These are phyloP conservation scores for Selaginella tamariscina DNA, from an alignment of 75 land plant genomes.

Conservation along the genomic window DNA sequence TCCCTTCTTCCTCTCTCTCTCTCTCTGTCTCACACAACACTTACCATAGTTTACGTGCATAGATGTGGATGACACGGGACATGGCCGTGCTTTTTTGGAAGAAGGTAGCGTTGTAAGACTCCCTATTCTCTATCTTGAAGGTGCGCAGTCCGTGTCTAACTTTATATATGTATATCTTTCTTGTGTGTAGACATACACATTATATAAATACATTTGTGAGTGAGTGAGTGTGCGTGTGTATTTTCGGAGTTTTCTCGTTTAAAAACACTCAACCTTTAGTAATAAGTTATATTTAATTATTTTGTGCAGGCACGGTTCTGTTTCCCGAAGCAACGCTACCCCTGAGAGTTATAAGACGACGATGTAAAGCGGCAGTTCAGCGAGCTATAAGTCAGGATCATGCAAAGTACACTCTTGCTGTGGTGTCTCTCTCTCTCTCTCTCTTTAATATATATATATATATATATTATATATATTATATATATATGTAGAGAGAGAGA, in stretches of 20 bases:
- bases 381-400: conserved; percentile 59
- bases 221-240: background rate
- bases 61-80: conserved; percentile 76
- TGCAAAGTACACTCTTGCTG: conserved; percentile 67
- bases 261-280: background rate
- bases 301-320: conserved; percentile 62
- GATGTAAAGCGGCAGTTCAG: conserved; percentile 65
- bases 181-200: background rate
- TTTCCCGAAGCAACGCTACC: conserved; percentile 96
- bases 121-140: conserved; percentile 84
- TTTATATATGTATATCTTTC: background rate
- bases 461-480: too few relatives aligned
- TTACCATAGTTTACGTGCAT: conserved; percentile 11
- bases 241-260: background rate
- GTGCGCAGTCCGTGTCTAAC: conserved; percentile 22
- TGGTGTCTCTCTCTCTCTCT: conserved; percentile 37
- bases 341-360: conserved; percentile 56
- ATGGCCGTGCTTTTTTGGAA: conserved; percentile 49
- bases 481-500: too few relatives aligned
- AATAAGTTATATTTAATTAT: background rate
- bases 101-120: conserved; percentile 54
- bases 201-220: background rate
- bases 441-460: background rate
- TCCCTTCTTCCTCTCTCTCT: background rate
- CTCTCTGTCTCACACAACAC: background rate